Percentiles rank a stretch among this genome's conserved stretches.
Conservation (phyloP, 352 stramenopile genomes). For the Globisporangium yorkense region DNA sequence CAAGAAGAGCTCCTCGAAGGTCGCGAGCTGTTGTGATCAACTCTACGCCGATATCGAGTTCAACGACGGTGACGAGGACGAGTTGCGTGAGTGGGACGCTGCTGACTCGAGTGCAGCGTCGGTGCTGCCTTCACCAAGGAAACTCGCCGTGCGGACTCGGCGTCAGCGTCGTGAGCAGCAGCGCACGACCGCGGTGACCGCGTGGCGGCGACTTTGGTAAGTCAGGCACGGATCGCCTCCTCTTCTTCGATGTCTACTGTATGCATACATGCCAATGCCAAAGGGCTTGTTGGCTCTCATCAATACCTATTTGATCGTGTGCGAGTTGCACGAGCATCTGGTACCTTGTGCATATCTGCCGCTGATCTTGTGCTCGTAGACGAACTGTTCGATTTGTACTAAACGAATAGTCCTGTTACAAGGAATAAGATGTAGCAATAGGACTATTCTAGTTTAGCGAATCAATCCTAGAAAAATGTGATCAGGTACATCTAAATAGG, state of each 20-base stretch:
- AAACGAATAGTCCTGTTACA: too few relatives aligned
- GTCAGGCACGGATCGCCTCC: background rate
- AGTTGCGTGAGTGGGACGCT: background rate
- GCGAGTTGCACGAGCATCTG: too few relatives aligned
- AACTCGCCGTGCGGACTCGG: slow-evolving; percentile 12
- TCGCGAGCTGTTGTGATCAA: background rate
- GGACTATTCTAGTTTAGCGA: too few relatives aligned
- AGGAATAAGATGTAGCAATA: too few relatives aligned
- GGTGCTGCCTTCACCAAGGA: background rate
- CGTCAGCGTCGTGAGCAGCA: slow-evolving; percentile 12
- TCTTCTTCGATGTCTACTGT: background rate
- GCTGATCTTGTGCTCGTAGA: too few relatives aligned
- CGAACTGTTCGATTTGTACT: too few relatives aligned
- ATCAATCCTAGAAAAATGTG: too few relatives aligned
- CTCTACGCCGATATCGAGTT: slow-evolving; percentile 6
- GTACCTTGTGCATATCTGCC: too few relatives aligned
- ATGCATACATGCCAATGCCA: background rate
- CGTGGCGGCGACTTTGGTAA: slow-evolving; percentile 15
- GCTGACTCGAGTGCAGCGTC: background rate
- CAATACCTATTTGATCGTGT: too few relatives aligned
- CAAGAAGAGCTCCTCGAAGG: background rate
- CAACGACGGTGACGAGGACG: background rate
- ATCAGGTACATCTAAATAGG: too few relatives aligned
- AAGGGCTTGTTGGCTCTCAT: too few relatives aligned
- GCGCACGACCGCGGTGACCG: background rate